phyloP scores from a whole-genome alignment of 148 eudicot genomes.

The Chenopodium suecicum region DNA sequence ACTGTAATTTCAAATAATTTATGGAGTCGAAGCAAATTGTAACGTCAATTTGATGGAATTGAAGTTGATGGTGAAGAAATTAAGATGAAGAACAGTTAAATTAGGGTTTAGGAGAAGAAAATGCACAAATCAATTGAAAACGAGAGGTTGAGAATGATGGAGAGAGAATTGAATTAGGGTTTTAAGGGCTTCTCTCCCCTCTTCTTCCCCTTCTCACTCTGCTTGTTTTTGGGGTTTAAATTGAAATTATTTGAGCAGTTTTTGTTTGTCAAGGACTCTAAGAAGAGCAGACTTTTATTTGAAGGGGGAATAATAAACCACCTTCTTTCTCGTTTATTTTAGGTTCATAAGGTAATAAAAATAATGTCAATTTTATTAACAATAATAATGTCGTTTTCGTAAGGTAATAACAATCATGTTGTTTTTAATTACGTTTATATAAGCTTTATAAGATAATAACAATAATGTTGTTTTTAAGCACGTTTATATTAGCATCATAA shows the following conservation, averaged over 20 bases:
- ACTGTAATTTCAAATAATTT: not conserved
- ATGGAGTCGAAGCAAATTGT: not conserved
- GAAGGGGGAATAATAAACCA: too few species aligned
- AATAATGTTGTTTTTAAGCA: too few species aligned
- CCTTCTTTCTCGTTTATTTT: too few species aligned
- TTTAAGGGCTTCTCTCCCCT: slow-evolving; percentile 3
- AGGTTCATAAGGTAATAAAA: too few species aligned
- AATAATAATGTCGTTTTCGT: too few species aligned
- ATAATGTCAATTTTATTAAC: too few species aligned
- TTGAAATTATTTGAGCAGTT: not conserved
- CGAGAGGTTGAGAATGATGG: not conserved
- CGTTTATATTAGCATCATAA: too few species aligned
- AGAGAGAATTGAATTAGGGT: slow-evolving; percentile 26
- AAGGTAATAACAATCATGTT: too few species aligned
- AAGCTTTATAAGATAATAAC: too few species aligned
- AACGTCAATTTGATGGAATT: not conserved
- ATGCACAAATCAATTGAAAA: slow-evolving; percentile 21
- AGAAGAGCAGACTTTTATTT: not conserved
- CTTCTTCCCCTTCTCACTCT: not conserved
- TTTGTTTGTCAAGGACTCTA: not conserved
- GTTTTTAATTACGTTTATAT: too few species aligned
- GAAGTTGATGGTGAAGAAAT: not conserved
- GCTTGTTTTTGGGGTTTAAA: not conserved
- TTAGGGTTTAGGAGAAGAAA: slow-evolving; percentile 23
- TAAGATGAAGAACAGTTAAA: slow-evolving; percentile 11